phyloP scores from a whole-genome alignment of 2,329 filamentous ascomycete genomes.

The Triangularia verruculosa region DNA sequence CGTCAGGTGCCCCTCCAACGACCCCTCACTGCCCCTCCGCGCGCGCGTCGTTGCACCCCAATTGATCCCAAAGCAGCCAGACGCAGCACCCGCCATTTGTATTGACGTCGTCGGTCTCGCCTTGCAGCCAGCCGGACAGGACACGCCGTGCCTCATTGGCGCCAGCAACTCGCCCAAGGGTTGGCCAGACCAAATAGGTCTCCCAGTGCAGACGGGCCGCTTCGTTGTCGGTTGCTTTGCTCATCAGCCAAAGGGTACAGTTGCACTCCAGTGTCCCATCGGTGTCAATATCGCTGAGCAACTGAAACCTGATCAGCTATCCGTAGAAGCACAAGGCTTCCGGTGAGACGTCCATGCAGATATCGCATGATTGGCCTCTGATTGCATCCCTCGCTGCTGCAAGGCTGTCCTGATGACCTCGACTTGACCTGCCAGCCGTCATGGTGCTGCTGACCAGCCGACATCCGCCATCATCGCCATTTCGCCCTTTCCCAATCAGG shows the following conservation, averaged over 20 bases:
- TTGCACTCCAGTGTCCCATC: not conserved
- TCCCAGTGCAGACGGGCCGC: slow-evolving; percentile 9
- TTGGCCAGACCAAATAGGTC: slow-evolving; percentile 5
- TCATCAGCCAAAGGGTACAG: not conserved
- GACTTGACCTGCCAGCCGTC: slow-evolving; percentile 11
- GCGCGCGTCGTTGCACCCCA: slow-evolving; percentile 20
- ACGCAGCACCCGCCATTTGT: slow-evolving; percentile 15
- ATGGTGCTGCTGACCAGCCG: not conserved
- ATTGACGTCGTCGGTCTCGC: slow-evolving; percentile 11
- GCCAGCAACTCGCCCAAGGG: slow-evolving; percentile 3
- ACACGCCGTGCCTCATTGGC: slow-evolving; percentile 6
- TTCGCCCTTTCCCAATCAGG: slow-evolving; percentile 18
- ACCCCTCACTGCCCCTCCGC: slow-evolving; percentile 25
- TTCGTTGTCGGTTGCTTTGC: not conserved
- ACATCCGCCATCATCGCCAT: not conserved
- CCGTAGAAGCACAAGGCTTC: not conserved
- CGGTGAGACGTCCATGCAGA: not conserved
- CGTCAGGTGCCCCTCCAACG: slow-evolving; percentile 26
- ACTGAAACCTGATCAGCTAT: not conserved
- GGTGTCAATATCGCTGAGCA: not conserved
- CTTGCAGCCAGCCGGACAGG: not conserved
- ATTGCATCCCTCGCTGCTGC: slow-evolving; percentile 11
- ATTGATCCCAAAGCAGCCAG: slow-evolving; percentile 21
- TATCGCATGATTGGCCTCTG: slow-evolving; percentile 12
- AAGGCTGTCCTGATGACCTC: slow-evolving; percentile 20